Base-by-base conservation (phyloP, 257 asterid genomes). In the Agastache rugosa region DNA sequence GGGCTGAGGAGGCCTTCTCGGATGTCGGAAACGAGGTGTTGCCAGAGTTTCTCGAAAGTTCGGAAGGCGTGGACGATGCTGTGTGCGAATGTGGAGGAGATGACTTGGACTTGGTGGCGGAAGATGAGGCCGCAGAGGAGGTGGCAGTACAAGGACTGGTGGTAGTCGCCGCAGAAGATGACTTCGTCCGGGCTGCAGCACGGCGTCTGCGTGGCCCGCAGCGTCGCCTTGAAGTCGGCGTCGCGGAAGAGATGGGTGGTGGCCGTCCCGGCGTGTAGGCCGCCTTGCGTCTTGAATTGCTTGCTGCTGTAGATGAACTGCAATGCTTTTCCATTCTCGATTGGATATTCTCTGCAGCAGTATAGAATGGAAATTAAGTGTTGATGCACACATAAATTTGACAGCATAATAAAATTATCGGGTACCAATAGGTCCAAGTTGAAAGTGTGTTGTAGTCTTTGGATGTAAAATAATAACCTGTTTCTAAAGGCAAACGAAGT, bases 101-200 rank as follows among this genome's bases (percentile, higher is more conserved):
- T 81, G 16, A 92, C 89, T 77, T 90, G 88, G 51, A 92, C 75
- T 44, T 88, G 83, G n/a, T 90, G 84, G 0, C 88, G 58, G 76
- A 64, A 79, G 62, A 90, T 83, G 16, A 92, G 96, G 7, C 96
- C 96, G 34, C 89, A 90, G 9, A 92, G 54, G n/a, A 92, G 93
- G 71, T 92, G 97, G 69, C 97, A 92, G 76, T 92, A 92, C 1
- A 90, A 41, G 0, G 97, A 92, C 60, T 92, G 92, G 77, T 88
- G 86, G 69, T 85, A 92, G 41, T 87, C 88, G 4, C 91, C 89
- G 50, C 97, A 93, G 51, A 92, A 92, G 44, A 92, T 92, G 55
- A 92, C 96, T 70, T 88, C 97, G 12, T 92, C 96, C 0, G 97
- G 97, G 81, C 97, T 85, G 83, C 93, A 87, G 72, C 88, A 83